Percentiles rank a stretch among this genome's conserved stretches.
These are phyloP conservation scores for Orobanche coerulescens DNA, from an alignment of 257 asterid species.

Conservation along the genomic window DNA sequence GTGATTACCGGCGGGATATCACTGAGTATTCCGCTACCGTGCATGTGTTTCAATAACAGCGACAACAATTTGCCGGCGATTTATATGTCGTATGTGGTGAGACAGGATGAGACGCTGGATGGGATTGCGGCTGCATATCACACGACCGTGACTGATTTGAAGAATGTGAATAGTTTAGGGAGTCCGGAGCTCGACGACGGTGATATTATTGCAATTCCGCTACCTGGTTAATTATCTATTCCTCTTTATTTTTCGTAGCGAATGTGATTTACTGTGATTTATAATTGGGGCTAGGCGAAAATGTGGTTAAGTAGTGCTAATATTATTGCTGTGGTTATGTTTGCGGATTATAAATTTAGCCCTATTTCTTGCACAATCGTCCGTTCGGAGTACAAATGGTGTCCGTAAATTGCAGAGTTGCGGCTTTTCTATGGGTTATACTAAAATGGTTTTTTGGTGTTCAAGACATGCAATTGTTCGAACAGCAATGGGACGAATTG, in stretches of 20 bases:
- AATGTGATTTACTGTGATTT: not conserved
- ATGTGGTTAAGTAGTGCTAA: no score
- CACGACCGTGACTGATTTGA: slow-evolving; percentile 79
- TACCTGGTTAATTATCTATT: slow-evolving; percentile 47
- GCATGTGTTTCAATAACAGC: slow-evolving; percentile 79
- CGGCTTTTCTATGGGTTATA: no score
- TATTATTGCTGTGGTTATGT: no score
- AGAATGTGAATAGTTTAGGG: slow-evolving; percentile 73
- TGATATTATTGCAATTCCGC: slow-evolving; percentile 83
- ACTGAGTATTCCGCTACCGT: slow-evolving; percentile 75
- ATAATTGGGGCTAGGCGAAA: not conserved
- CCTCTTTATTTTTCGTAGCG: not conserved
- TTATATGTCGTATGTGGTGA: slow-evolving; percentile 75
- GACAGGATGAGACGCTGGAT: slow-evolving; percentile 45
- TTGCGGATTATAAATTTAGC: no score
- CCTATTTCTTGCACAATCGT: no score
- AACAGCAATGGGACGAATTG: not conserved
- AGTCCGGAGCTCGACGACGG: slow-evolving; percentile 57
- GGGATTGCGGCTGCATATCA: slow-evolving; percentile 63
- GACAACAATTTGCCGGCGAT: slow-evolving; percentile 82
- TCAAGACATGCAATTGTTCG: not conserved
- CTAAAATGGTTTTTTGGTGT: not conserved
- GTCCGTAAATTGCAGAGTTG: no score
- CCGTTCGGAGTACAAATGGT: no score
- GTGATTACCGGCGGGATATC: slow-evolving; percentile 55